Conservation (phyloP, 2,329 filamentous ascomycete genomes). For the Trichoderma cornu-damae region DNA sequence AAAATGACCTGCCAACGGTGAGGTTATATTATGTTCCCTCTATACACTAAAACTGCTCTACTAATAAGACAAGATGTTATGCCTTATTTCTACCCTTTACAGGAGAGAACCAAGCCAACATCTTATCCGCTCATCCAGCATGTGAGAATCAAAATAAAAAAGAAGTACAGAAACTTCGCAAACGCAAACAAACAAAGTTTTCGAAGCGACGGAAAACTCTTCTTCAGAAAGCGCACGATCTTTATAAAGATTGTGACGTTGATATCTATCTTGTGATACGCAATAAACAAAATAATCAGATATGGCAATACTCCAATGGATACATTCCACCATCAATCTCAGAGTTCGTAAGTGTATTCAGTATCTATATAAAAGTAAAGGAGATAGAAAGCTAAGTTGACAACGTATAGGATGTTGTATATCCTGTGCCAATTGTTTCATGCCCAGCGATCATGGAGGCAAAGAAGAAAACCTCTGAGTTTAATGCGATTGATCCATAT, state of each 20-base stretch:
- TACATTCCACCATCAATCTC: constrained; percentile 2
- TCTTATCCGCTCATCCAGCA: neutral
- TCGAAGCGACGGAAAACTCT: constrained; percentile 18
- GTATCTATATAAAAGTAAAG: neutral
- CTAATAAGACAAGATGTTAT: constrained; percentile 2
- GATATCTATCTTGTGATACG: constrained; percentile 18
- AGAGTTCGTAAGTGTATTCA: neutral
- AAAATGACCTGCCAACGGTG: neutral
- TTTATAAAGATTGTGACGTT: constrained; percentile 12
- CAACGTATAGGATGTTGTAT: neutral
- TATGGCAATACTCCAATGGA: constrained; percentile 18
- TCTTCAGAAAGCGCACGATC: constrained; percentile 17
- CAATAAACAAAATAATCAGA: constrained; percentile 18
- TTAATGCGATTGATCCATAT: neutral
- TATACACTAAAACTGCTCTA: neutral
- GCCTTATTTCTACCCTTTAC: neutral
- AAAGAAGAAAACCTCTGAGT: neutral
- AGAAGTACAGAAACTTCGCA: constrained; percentile 4
- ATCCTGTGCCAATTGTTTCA: constrained; percentile 1
- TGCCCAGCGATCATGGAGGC: neutral
- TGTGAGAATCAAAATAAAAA: neutral
- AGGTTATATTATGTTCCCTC: neutral
- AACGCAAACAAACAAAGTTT: constrained; percentile 8
- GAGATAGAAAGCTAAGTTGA: neutral
- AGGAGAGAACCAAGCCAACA: neutral